phyloP scores from a whole-genome alignment of 345 rosid species.

The Cardamine chenopodiifolia region DNA sequence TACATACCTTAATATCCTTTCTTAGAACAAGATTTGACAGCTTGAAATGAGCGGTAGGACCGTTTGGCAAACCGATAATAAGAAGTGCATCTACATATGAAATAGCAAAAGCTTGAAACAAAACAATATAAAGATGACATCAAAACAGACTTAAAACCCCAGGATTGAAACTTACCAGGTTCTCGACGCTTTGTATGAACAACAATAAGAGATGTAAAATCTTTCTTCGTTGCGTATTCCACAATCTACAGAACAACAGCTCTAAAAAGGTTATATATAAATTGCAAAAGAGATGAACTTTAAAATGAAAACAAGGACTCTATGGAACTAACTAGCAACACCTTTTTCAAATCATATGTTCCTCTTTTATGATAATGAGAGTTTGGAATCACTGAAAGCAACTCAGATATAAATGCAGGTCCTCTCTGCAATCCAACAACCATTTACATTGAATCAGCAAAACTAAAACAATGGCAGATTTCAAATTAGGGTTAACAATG shows the following conservation, averaged over 20 bases:
- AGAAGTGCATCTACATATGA: constrained; percentile 70
- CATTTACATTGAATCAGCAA: background rate
- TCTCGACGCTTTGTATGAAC: constrained; percentile 91
- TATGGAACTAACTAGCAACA: constrained; percentile 24
- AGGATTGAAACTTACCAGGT: constrained; percentile 61
- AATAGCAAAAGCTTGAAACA: constrained; percentile 8
- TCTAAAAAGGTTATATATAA: background rate
- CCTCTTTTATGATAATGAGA: constrained; percentile 80
- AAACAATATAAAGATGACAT: background rate
- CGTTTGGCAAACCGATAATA: constrained; percentile 78
- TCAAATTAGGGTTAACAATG: background rate
- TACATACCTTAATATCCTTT: constrained; percentile 81
- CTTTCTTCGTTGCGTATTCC: constrained; percentile 82
- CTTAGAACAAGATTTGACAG: constrained; percentile 79
- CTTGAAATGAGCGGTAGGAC: constrained; percentile 98
- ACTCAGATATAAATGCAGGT: constrained; percentile 76
- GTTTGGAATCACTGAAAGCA: constrained; percentile 82
- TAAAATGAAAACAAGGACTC: background rate
- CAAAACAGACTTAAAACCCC: background rate
- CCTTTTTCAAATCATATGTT: constrained; percentile 93
- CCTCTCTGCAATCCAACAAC: constrained; percentile 64
- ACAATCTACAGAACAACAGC: constrained; percentile 57
- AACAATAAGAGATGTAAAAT: constrained; percentile 75
- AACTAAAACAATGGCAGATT: background rate
- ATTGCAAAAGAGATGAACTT: background rate